A percentile compares a stretch with the other conserved stretches of the same genome.
These are phyloP conservation scores for Thamnidium elegans DNA, from an alignment of 192 early-diverging fungal species.

Conservation along the genomic window DNA sequence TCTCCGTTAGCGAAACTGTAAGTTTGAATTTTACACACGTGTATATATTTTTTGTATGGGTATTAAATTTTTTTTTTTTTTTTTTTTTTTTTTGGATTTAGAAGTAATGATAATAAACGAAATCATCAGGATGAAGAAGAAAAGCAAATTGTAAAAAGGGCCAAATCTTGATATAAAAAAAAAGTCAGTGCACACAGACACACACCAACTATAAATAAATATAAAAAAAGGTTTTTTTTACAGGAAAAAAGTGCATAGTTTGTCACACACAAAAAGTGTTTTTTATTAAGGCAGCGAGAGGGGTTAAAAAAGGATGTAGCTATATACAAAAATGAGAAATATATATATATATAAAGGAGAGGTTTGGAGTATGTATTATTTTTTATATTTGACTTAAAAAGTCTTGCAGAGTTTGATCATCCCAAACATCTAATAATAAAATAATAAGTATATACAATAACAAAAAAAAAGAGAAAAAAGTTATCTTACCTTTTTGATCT, in stretches of 20 bases:
- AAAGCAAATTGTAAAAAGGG: neutral
- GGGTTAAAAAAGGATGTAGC: too few species aligned
- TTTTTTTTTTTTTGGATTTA: neutral
- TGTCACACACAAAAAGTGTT: neutral
- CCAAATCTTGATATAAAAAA: neutral
- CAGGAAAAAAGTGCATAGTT: neutral
- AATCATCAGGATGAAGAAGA: neutral
- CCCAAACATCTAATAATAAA: conserved; percentile 3
- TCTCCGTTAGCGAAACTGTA: conserved; percentile 11
- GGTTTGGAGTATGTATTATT: conserved; percentile 7
- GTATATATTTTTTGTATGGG: neutral
- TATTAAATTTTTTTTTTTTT: too few species aligned
- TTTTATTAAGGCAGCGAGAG: neutral
- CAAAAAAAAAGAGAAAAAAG: neutral
- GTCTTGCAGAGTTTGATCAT: conserved; percentile 6
- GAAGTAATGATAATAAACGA: conserved; percentile 1
- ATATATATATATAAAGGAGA: neutral
- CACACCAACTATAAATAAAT: neutral
- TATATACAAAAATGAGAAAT: too few species aligned
- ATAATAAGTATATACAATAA: neutral
- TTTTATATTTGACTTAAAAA: conserved; percentile 14
- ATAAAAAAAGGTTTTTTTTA: conserved; percentile 2
- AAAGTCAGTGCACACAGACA: neutral
- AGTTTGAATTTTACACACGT: too few species aligned
- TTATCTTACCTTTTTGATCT: neutral